phyloP scores from a whole-genome alignment of 345 rosid genomes.

The Citrus sinensis region DNA sequence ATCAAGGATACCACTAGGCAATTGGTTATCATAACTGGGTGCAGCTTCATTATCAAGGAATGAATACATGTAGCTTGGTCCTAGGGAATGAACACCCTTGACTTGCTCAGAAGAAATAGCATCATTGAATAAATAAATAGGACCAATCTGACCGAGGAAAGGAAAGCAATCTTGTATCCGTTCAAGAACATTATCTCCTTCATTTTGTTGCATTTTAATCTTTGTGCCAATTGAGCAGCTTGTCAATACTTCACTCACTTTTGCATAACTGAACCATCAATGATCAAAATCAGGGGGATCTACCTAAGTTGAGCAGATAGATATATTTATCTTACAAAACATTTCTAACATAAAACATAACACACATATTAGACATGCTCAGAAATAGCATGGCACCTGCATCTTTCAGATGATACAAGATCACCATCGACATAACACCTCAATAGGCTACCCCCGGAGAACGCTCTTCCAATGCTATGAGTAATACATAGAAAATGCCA shows the following conservation, averaged over 20 bases:
- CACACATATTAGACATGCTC: conserved; percentile 1
- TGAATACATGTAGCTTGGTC: conserved; percentile 97
- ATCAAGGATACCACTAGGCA: conserved; percentile 82
- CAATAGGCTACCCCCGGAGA: conserved; percentile 91
- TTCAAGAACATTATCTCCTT: conserved; percentile 51
- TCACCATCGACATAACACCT: conserved; percentile 83
- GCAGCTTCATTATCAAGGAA: conserved; percentile 79
- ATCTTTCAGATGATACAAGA: conserved; percentile 90
- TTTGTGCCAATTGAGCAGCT: conserved; percentile 78
- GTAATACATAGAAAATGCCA: conserved; percentile 94
- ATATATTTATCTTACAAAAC: not conserved
- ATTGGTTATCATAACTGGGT: conserved; percentile 45
- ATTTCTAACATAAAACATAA: not conserved
- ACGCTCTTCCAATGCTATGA: conserved; percentile 89
- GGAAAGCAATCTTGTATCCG: conserved; percentile 47
- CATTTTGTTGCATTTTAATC: conserved; percentile 44
- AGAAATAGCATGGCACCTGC: conserved; percentile 55
- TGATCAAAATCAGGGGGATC: conserved; percentile 14
- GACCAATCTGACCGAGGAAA: conserved; percentile 93
- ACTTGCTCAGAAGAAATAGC: conserved; percentile 80
- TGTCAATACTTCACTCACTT: conserved; percentile 74
- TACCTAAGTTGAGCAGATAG: not conserved
- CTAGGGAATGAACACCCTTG: conserved; percentile 68
- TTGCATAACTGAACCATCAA: conserved; percentile 70
- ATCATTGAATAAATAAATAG: conserved; percentile 82